These are phyloP conservation scores for Aureobasidium zeae DNA, from an alignment of 2,329 filamentous ascomycete genomes.

Conservation along the genomic window DNA sequence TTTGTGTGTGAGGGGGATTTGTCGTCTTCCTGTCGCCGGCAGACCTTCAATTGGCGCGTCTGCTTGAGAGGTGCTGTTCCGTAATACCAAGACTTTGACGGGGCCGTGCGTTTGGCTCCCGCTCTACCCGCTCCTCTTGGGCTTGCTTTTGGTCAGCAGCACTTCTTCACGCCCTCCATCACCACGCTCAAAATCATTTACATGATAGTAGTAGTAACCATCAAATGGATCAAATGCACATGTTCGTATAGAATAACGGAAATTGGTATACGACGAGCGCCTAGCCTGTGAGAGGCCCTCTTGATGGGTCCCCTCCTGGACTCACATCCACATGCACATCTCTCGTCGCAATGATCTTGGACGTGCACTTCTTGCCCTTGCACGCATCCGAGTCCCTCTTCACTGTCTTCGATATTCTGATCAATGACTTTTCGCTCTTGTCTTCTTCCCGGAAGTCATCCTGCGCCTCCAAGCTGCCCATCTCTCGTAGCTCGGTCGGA, in stretches of 20 bases:
- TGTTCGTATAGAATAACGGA: too few relatives aligned
- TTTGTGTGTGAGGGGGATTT: not conserved
- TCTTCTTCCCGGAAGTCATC: not conserved
- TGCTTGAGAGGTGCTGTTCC: constrained; percentile 2
- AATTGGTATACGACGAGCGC: too few relatives aligned
- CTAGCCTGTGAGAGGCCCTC: too few relatives aligned
- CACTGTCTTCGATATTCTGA: not conserved
- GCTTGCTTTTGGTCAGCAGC: constrained; percentile 12
- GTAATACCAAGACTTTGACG: not conserved
- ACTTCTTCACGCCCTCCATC: not conserved
- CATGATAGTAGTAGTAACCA: too few relatives aligned
- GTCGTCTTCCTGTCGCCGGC: too few relatives aligned
- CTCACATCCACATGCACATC: constrained; percentile 1
- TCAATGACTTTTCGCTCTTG: constrained; percentile 3
- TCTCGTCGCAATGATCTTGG: constrained; percentile 9
- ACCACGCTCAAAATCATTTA: too few relatives aligned
- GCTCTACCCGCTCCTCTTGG: constrained; percentile 4
- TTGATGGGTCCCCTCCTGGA: too few relatives aligned
- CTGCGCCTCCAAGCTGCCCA: not conserved
- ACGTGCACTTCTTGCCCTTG: too few relatives aligned
- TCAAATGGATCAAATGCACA: too few relatives aligned
- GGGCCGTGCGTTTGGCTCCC: not conserved
- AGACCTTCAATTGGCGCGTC: too few relatives aligned
- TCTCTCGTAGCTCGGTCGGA: not conserved
- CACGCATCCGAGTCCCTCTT: too few relatives aligned